These are phyloP conservation scores for Urochloa ruziziensis DNA, from an alignment of 176 grass and related monocot genomes.

Conservation along the genomic window DNA sequence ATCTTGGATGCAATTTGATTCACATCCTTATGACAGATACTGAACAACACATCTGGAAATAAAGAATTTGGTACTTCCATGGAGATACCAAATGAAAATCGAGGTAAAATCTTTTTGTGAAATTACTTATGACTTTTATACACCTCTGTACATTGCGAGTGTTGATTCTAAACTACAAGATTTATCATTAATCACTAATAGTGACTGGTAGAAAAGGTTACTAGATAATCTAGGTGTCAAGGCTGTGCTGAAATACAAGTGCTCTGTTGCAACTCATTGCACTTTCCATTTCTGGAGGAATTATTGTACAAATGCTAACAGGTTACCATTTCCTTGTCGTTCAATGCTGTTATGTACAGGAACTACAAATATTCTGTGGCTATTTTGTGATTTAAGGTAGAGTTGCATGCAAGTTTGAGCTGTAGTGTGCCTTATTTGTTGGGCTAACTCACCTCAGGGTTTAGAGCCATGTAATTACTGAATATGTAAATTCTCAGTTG, in stretches of 20 bases:
- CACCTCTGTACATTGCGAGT: not conserved
- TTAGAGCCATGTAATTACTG: not conserved
- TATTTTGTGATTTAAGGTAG: not conserved
- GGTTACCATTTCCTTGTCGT: not conserved
- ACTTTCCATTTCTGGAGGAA: not conserved
- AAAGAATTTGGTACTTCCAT: slow-evolving; percentile 35
- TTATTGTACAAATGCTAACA: not conserved
- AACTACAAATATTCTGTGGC: not conserved
- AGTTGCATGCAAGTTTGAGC: not conserved
- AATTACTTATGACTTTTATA: slow-evolving; percentile 1
- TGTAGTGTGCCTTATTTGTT: not conserved
- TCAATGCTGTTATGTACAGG: not conserved
- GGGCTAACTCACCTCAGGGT: not conserved
- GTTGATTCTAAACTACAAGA: not conserved
- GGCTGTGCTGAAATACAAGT: not conserved
- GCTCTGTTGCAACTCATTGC: slow-evolving; percentile 19
- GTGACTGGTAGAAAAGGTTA: not conserved
- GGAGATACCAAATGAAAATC: slow-evolving; percentile 40
- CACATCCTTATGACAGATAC: slow-evolving; percentile 49
- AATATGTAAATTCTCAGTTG: not conserved
- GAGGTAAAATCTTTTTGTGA: slow-evolving; percentile 44
- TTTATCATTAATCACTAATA: not conserved
- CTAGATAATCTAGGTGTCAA: not conserved
- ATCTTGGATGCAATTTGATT: slow-evolving; percentile 41
- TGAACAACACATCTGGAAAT: slow-evolving; percentile 36